Evolutionary conservation across 78 protist genomes (phyloP).

Genomic region (Dictyostelium citrinum): DNA sequence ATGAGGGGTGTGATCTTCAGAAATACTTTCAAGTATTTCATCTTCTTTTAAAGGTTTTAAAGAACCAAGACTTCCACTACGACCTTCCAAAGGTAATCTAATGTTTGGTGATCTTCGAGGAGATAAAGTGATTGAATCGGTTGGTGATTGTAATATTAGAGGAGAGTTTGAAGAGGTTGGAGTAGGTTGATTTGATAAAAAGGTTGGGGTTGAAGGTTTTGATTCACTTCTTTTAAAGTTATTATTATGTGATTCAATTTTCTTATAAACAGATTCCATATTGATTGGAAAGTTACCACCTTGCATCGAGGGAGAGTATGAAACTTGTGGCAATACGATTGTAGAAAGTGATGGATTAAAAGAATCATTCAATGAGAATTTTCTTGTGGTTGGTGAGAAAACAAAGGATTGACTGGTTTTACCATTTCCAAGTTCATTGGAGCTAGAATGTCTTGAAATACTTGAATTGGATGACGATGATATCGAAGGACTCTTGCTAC

Average conservation of each 20-base stretch:
- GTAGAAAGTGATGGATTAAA: neutral
- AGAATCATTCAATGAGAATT: conserved; percentile 8
- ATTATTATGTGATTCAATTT: conserved; percentile 1
- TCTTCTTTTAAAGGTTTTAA: conserved; percentile 3
- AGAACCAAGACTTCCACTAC: neutral
- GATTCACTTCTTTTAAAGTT: neutral
- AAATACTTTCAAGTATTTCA: neutral
- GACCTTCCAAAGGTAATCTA: neutral
- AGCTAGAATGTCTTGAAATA: neutral
- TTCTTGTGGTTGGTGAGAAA: neutral
- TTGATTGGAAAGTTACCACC: neutral
- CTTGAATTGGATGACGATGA: neutral
- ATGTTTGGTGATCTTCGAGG: neutral
- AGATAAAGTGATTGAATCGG: neutral
- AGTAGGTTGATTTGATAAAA: neutral
- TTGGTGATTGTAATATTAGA: no score
- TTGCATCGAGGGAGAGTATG: neutral
- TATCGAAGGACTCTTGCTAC: neutral
- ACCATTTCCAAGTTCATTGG: neutral
- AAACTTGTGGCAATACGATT: neutral
- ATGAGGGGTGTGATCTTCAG: neutral
- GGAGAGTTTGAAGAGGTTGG: neutral
- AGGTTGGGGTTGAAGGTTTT: neutral
- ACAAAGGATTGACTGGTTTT: neutral
- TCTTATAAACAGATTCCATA: conserved; percentile 8